Evolutionary conservation across 2,329 filamentous ascomycete genomes (phyloP), one percentile per base, ranked within the genome.

Genomic region (Passalora sequoiae): DNA sequence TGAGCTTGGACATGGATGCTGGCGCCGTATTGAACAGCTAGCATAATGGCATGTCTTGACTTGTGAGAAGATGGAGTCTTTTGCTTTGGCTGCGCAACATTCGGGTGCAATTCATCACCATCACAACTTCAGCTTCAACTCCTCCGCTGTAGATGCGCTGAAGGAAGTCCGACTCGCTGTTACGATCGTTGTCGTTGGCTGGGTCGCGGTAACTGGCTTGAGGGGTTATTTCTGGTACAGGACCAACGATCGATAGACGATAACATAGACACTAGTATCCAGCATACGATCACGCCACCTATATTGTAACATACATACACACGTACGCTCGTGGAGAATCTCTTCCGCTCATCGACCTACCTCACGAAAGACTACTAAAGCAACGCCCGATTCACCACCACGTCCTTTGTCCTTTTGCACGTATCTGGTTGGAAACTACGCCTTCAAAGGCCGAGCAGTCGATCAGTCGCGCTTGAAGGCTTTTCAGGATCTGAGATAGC

Each of bases 161-260:
- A 70, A 69, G 51, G 75, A 78, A 56, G 60, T 75, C 46, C 71
- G 74, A 44, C 65, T 73, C 38, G 67, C 77, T 53, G 69, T 69
- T 32, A 59, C 73, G 51, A 68, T 75, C 49, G 62, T 74, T 49
- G 72, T 71, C 31, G 48, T 57, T 33, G 62, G 63, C 44, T 60
- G 58, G 54, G 48, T 64, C 35, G 50, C 58, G 12, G 54, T 60
- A 22, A 55, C 58, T 13, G 51, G 52, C 13, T 43, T 60, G 31
- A 49, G 50, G 31, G 47, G 49, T 44, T 54, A 31, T 22, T 32
- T 47, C 43, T 46, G 46, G 38, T 36, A 19, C 35, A 53, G 40
- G 32, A 47, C 31, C 43, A 39, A 43, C 13, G 39, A 25, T 19
- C 36, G 36, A 31, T 46, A 47, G 42, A 16, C 20, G 25, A 33